Evolutionary conservation across 2,329 filamentous ascomycete species (phyloP).

Genomic region (Ceratocystis cacaofunesta): DNA sequence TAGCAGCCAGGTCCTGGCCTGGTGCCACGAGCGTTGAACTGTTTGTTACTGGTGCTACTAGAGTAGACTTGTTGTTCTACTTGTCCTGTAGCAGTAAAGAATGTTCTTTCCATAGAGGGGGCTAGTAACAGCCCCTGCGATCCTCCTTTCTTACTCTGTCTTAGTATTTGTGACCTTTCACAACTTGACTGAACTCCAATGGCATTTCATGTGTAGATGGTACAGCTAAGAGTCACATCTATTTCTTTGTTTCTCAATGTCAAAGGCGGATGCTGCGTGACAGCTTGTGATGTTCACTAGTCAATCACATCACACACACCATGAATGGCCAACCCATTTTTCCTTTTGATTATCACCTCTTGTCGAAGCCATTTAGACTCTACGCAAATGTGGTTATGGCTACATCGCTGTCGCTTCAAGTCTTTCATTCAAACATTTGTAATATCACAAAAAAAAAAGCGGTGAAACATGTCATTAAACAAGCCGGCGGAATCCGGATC

Average conservation of each 20-base stretch:
- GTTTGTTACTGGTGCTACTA: too few relatives aligned
- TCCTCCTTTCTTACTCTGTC: conserved; percentile 5
- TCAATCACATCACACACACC: background rate
- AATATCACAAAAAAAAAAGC: background rate
- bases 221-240: background rate
- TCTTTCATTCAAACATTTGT: background rate
- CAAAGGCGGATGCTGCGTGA: background rate
- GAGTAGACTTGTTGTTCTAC: background rate
- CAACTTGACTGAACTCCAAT: background rate
- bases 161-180: conserved; percentile 7
- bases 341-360: too few relatives aligned
- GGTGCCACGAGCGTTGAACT: background rate
- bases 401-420: background rate
- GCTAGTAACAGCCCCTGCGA: background rate
- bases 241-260: background rate
- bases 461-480: conserved; percentile 1
- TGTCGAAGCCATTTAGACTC: too few relatives aligned
- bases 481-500: background rate
- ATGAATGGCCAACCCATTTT: too few relatives aligned
- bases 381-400: too few relatives aligned
- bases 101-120: background rate
- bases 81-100: background rate
- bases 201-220: too few relatives aligned
- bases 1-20: background rate
- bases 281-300: background rate